Conservation (phyloP, 768 basidiomycete genomes). For the Kwoniella sp. region DNA sequence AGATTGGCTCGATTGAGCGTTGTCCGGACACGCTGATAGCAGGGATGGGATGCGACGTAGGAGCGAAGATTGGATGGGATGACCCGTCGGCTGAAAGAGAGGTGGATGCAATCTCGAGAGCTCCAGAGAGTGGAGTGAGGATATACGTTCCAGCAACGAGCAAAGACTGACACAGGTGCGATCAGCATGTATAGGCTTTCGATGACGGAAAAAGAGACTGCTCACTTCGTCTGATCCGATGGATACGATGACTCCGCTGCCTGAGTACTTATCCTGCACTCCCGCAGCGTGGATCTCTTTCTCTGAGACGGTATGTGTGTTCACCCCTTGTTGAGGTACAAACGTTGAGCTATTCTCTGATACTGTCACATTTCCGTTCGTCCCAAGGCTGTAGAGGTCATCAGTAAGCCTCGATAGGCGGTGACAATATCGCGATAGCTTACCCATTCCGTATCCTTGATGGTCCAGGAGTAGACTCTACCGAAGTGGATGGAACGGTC, state of each 20-base stretch:
- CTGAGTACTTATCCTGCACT: slow-evolving; percentile 7
- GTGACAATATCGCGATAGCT: too few species aligned
- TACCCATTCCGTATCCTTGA: slow-evolving; percentile 14
- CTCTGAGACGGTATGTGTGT: slow-evolving; percentile 13
- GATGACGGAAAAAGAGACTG: background rate
- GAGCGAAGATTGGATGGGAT: slow-evolving; percentile 66
- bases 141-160: slow-evolving; percentile 70
- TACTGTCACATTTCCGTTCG: background rate
- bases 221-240: slow-evolving; percentile 40
- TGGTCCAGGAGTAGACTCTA: slow-evolving; percentile 19
- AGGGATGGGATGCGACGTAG: slow-evolving; percentile 76
- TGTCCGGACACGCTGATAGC: slow-evolving; percentile 55
- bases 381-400: too few species aligned
- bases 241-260: slow-evolving; percentile 29
- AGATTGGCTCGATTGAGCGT: slow-evolving; percentile 5
- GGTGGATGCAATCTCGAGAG: slow-evolving; percentile 65
- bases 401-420: too few species aligned
- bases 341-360: slow-evolving; percentile 17
- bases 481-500: slow-evolving; percentile 21
- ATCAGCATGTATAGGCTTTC: slow-evolving; percentile 15
- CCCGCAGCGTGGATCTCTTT: slow-evolving; percentile 20
- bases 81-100: slow-evolving; percentile 39
- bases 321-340: slow-evolving; percentile 24
- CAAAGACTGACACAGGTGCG: slow-evolving; percentile 58
- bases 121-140: slow-evolving; percentile 67